A percentile compares a stretch with the other conserved stretches of the same genome.
phyloP scores from a whole-genome alignment of 1,139 yeast species.

The Blastobotrys apis region DNA sequence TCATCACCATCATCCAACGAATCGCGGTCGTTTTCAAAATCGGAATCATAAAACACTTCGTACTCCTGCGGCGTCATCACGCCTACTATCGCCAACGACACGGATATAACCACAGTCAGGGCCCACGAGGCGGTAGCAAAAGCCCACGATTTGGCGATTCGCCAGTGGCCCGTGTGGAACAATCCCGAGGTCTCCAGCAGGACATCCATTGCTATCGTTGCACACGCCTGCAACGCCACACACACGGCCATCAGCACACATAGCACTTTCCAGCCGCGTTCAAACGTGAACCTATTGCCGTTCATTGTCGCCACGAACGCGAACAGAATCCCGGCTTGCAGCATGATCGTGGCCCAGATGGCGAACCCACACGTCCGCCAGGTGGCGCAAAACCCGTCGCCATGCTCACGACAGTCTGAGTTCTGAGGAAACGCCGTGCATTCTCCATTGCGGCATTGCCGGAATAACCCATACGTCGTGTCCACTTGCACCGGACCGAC shows the following conservation, averaged over 20 bases:
- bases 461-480: not conserved
- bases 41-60: constrained; percentile 20
- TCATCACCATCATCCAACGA: not conserved
- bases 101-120: constrained; percentile 16
- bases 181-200: constrained; percentile 18
- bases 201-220: constrained; percentile 18
- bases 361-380: constrained; percentile 26
- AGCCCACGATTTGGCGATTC: constrained; percentile 22
- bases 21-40: constrained; percentile 16
- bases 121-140: constrained; percentile 22
- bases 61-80: constrained; percentile 20
- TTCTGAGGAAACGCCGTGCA: constrained; percentile 3
- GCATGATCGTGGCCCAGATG: constrained; percentile 25
- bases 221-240: constrained; percentile 16
- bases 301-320: constrained; percentile 20
- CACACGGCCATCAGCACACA: constrained; percentile 16
- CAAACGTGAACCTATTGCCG: constrained; percentile 17
- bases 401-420: constrained; percentile 1
- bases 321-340: constrained; percentile 22
- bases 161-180: constrained; percentile 21
- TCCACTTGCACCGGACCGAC: not conserved
- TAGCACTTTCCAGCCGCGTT: constrained; percentile 23
- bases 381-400: constrained; percentile 4
- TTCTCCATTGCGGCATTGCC: not conserved
- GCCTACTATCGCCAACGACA: constrained; percentile 20